phyloP scores from a whole-genome alignment of 2,329 filamentous ascomycete species.

The Phialophora macrospora region DNA sequence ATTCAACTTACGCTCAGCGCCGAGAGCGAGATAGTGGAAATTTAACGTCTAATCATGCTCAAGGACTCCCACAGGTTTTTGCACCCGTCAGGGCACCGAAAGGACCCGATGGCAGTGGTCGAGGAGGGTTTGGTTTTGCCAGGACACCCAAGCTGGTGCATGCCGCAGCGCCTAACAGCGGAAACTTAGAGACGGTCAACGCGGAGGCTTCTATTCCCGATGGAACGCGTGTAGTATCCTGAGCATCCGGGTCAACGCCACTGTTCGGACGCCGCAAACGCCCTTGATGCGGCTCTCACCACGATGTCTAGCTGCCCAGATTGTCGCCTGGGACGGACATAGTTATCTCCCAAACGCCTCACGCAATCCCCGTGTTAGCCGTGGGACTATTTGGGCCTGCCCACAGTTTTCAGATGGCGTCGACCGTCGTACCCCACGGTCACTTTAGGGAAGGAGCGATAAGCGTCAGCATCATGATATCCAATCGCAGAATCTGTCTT shows the following conservation, averaged over 20 bases:
- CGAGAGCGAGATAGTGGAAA: conserved; percentile 41
- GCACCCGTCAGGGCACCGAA: conserved; percentile 71
- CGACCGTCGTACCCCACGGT: neutral
- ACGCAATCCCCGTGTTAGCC: neutral
- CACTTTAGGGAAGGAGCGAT: neutral
- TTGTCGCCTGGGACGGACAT: neutral
- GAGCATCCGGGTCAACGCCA: neutral
- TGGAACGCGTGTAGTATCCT: neutral
- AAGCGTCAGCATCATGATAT: neutral
- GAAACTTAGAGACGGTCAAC: neutral
- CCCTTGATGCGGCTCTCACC: neutral
- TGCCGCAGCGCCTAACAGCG: neutral
- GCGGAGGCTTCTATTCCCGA: neutral
- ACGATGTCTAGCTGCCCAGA: neutral
- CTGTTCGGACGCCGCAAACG: neutral
- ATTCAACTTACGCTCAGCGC: conserved; percentile 54
- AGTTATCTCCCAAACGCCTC: neutral
- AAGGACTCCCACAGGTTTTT: neutral
- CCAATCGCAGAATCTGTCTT: neutral
- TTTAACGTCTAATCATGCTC: neutral
- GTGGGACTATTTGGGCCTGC: neutral
- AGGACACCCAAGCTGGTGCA: neutral
- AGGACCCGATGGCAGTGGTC: conserved; percentile 76
- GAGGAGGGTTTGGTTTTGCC: conserved; percentile 77
- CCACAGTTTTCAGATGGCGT: neutral